A percentile compares a stretch with the other conserved stretches of the same genome.
These are phyloP conservation scores for Coniochaeta sp. DNA, from an alignment of 2,329 filamentous ascomycete genomes.

Conservation along the genomic window DNA sequence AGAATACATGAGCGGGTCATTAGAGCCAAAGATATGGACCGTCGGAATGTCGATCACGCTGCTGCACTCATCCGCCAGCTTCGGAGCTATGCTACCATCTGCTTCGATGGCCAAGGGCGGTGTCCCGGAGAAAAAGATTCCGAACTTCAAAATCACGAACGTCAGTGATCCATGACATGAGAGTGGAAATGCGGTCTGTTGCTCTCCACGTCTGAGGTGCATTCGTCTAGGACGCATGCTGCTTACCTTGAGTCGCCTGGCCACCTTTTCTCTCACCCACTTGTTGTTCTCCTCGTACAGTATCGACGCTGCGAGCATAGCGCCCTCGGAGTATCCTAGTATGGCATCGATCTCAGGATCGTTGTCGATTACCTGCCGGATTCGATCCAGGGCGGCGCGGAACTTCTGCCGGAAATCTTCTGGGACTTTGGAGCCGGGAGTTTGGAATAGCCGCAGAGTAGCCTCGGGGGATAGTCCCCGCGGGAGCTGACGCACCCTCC, in stretches of 20 bases:
- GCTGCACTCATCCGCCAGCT: conserved; percentile 21
- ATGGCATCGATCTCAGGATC: conserved; percentile 16
- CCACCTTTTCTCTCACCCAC: neutral
- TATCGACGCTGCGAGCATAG: conserved; percentile 14
- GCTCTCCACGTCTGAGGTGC: neutral
- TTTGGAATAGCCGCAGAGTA: conserved; percentile 13
- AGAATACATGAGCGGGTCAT: conserved; percentile 38
- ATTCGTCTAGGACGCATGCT: neutral
- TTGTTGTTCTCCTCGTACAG: neutral
- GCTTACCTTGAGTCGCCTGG: neutral
- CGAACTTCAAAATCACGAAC: conserved; percentile 20
- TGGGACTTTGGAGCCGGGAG: conserved; percentile 4
- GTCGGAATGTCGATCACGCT: conserved; percentile 25
- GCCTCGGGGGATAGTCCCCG: conserved; percentile 14
- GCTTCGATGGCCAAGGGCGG: conserved; percentile 21
- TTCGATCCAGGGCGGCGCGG: conserved; percentile 10
- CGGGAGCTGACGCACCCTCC: conserved; percentile 14
- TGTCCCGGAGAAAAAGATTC: conserved; percentile 37
- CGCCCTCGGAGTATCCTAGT: conserved; percentile 16
- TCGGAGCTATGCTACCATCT: conserved; percentile 14
- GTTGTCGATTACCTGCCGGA: conserved; percentile 12
- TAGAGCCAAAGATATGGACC: conserved; percentile 28
- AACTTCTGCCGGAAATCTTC: conserved; percentile 11
- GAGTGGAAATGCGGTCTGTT: neutral
- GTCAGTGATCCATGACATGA: neutral